Evolutionary conservation across 192 early-diverging fungal species (phyloP).

Genomic region (Diversispora eburnea): DNA sequence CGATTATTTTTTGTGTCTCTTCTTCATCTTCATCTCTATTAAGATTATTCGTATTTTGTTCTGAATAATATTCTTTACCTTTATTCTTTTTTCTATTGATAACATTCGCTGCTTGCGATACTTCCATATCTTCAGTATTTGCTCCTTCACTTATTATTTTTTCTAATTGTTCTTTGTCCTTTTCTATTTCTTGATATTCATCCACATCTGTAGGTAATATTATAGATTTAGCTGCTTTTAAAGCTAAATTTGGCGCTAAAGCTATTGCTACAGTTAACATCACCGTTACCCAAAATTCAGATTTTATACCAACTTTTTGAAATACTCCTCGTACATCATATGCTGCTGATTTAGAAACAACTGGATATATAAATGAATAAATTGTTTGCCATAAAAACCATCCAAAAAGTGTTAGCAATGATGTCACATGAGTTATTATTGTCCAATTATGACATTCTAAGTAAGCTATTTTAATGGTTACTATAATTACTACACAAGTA

Average conservation of each 20-base stretch:
- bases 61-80: neutral
- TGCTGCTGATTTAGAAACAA: conserved; percentile 33
- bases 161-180: conserved; percentile 27
- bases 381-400: conserved; percentile 67
- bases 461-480: conserved; percentile 69
- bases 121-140: neutral
- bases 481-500: conserved; percentile 59
- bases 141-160: neutral
- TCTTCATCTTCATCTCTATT: no score
- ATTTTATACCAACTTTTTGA: conserved; percentile 37
- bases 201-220: conserved; percentile 41
- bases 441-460: conserved; percentile 66
- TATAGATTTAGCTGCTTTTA: conserved; percentile 40
- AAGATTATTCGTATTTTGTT: no score
- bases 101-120: neutral
- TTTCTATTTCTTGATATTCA: conserved; percentile 44
- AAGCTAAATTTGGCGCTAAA: conserved; percentile 48
- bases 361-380: conserved; percentile 57
- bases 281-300: conserved; percentile 57
- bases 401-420: conserved; percentile 47
- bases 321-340: conserved; percentile 60
- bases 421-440: conserved; percentile 56
- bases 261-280: conserved; percentile 54
- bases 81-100: neutral
- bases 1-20: neutral